Evolutionary conservation across 306 rosid genomes (phyloP).

Genomic region (Elaeagnus macrophylla): DNA sequence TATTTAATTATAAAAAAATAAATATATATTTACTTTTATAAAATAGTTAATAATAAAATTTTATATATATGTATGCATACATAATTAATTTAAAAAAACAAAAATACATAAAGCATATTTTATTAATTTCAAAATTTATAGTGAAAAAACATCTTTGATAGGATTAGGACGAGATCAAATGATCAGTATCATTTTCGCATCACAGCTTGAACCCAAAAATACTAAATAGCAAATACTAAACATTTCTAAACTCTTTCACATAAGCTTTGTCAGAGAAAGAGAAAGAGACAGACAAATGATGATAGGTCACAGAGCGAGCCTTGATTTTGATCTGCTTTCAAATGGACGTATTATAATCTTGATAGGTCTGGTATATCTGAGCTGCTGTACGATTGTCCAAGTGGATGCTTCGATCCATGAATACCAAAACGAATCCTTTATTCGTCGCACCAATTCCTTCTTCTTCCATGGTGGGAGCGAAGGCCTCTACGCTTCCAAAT

Average conservation of each 20-base stretch:
- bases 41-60: too few relatives aligned
- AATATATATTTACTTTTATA: too few relatives aligned
- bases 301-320: slow-evolving; percentile 17
- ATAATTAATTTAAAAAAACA: too few relatives aligned
- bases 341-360: slow-evolving; percentile 14
- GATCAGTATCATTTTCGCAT: too few relatives aligned
- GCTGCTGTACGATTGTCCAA: slow-evolving; percentile 14
- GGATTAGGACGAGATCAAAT: too few relatives aligned
- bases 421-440: slow-evolving; percentile 46
- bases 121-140: too few relatives aligned
- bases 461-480: slow-evolving; percentile 83
- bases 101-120: too few relatives aligned
- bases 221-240: slow-evolving; percentile 2
- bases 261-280: slow-evolving; percentile 2
- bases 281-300: slow-evolving; percentile 3
- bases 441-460: slow-evolving; percentile 60
- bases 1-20: too few relatives aligned
- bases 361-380: slow-evolving; percentile 14
- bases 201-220: too few relatives aligned
- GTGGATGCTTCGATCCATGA: slow-evolving; percentile 75
- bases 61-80: too few relatives aligned
- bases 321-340: slow-evolving; percentile 26
- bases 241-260: not conserved
- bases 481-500: slow-evolving; percentile 57
- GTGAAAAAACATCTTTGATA: too few relatives aligned